Evolutionary conservation across 1,284 basidiomycete species (phyloP).

Genomic region (Pseudozyma pruni): DNA sequence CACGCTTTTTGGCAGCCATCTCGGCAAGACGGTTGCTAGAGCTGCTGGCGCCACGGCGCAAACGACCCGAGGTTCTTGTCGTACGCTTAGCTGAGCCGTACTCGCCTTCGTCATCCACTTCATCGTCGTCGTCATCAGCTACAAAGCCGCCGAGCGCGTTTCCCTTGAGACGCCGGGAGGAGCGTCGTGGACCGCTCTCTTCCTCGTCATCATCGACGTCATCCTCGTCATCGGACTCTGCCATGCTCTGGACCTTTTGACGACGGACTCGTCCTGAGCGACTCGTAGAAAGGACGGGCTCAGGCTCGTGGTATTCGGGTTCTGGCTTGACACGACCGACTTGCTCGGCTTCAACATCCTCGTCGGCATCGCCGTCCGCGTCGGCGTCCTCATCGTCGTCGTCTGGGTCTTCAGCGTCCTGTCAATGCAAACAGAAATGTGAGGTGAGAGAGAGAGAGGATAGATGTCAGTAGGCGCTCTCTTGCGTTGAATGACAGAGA

Average conservation of each 20-base stretch:
- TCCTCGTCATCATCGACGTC: conserved; percentile 41
- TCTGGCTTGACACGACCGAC: conserved; percentile 16
- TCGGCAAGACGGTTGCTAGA: conserved; percentile 32
- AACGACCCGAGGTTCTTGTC: conserved; percentile 31
- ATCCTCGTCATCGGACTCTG: conserved; percentile 35
- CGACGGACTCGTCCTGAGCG: conserved; percentile 46
- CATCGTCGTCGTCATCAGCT: conserved; percentile 56
- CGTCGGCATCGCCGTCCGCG: conserved; percentile 32
- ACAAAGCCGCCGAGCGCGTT: conserved; percentile 56
- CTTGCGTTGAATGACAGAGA: neutral
- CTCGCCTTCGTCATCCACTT: conserved; percentile 57
- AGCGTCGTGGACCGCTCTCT: conserved; percentile 18
- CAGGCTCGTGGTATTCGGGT: conserved; percentile 22
- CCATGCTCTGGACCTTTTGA: conserved; percentile 14
- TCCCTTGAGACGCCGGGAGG: conserved; percentile 18
- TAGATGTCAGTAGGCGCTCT: conserved; percentile 12
- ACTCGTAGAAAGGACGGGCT: conserved; percentile 23
- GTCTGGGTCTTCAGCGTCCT: conserved; percentile 30
- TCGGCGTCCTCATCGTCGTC: conserved; percentile 46
- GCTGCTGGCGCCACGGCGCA: conserved; percentile 23
- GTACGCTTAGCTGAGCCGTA: conserved; percentile 29
- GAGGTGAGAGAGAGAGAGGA: too few relatives aligned
- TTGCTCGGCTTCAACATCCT: conserved; percentile 27
- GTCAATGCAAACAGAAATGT: too few relatives aligned
- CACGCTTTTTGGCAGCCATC: conserved; percentile 46